phyloP scores from a whole-genome alignment of 371 early-diverging fungal species.

The Syncephalastrum contaminatum region DNA sequence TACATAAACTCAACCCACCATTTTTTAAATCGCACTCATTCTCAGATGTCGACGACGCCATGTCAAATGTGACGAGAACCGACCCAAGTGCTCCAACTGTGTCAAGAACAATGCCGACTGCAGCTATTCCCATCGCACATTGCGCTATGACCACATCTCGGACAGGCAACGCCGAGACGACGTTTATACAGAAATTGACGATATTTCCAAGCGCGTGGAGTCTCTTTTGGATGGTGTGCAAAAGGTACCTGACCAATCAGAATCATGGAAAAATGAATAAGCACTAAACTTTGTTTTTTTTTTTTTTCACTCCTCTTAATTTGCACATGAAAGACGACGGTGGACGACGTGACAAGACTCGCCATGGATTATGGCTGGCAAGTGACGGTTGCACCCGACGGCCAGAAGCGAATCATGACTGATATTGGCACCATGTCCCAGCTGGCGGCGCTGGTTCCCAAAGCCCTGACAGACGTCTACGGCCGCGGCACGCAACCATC shows the following conservation, averaged over 20 bases:
- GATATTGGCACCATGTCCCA: constrained; percentile 20
- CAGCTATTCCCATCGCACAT: constrained; percentile 22
- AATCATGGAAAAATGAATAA: background rate
- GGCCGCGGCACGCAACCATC: constrained; percentile 4
- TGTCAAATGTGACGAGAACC: constrained; percentile 25
- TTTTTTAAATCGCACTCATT: background rate
- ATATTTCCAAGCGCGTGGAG: constrained; percentile 24
- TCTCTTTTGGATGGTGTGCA: constrained; percentile 11
- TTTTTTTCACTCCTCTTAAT: background rate
- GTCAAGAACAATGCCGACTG: constrained; percentile 21
- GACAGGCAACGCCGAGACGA: constrained; percentile 23
- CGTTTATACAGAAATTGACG: constrained; percentile 26
- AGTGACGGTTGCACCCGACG: constrained; percentile 13
- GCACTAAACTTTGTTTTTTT: constrained; percentile 1
- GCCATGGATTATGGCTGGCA: constrained; percentile 25
- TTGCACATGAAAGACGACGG: constrained; percentile 5
- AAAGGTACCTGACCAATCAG: constrained; percentile 8
- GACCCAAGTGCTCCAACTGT: constrained; percentile 23
- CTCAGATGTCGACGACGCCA: constrained; percentile 26
- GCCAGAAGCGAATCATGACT: constrained; percentile 21
- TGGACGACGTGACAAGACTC: constrained; percentile 22
- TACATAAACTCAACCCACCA: background rate
- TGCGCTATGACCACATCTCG: constrained; percentile 27
- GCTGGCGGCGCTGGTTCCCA: constrained; percentile 20
- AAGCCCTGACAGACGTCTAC: constrained; percentile 20